Evolutionary conservation across 2,329 filamentous ascomycete species (phyloP), one percentile per base, ranked within the genome.

Genomic region (Bisporella sp.): DNA sequence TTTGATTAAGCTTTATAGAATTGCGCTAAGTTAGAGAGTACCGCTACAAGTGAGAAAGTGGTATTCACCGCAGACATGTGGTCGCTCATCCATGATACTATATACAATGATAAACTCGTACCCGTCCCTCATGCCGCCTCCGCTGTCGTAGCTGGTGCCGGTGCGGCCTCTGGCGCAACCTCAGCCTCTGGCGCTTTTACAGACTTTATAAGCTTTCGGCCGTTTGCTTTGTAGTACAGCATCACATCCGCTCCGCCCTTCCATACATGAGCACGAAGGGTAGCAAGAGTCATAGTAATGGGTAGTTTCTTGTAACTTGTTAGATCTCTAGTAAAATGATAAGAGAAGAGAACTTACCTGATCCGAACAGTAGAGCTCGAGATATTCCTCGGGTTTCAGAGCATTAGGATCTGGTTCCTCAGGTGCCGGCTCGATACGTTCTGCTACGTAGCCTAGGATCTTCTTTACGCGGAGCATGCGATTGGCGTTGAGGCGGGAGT

Each of bases 391-490:
- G 1, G 92, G 88, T 61, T 79, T 84, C 63, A 95, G 70, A 12
- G 73, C 74, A 47, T 81, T 72, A 7, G 77, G 71, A 46, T 83
- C 78, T 4, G 75, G 71, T 47, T 82, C 76, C 46, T 82, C 75
- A 0, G 77, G 72, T n/a, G 76, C 68, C 6, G 81, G 76, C 60
- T 97, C 92, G 51, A 99, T 92, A 49, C 91, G 80, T 68, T 99
- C 93, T 1, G 90, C 89, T 13, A 99, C 82, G 62, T 99, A 99
- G 0, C 84, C 82, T 51, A 97, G 71, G 28, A 99, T 93, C 74
- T 99, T 99, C 71, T 89, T 92, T 4, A 95, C 89, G 44, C 93
- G 81, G 46, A 99, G 76, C 93, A 99, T 97, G 49, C 92, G 82
- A 64, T 97, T 99, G 8, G 93, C 93, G 66, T 97, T 99, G 47